Evolutionary conservation across 192 early-diverging fungal genomes (phyloP), one percentile per base, ranked within the genome.

Genomic region (Coemansia sp.): DNA sequence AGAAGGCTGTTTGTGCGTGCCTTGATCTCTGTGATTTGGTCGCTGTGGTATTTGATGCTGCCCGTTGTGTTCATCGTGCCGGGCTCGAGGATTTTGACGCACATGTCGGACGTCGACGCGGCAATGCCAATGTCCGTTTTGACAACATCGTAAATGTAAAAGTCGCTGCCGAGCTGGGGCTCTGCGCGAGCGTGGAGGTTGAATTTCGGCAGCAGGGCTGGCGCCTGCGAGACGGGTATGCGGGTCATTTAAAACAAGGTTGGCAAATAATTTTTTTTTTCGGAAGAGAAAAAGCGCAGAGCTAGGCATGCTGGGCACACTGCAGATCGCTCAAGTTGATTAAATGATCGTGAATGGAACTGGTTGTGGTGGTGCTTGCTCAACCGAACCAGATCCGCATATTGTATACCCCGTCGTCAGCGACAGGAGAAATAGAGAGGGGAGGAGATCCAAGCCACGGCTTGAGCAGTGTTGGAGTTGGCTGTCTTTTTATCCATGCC

Each of bases 81-180:
- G 1, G 75, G 74, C 58, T 89, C 85, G 56, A 87, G 90, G 3
- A 90, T 70, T 32, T 85, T 86, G 53, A 92, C 83, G 58, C 83
- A 68, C 37, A 87, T 55, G 38, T 84, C 82, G 0, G 90, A 92
- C 9, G 84, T 86, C 3, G 76, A 74, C 2, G 60, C 72, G 4
- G 76, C 81, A 3, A 75, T 48, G 34, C 72, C 72, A 8, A 37
- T 36, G 17, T 43, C 65, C 22, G 68, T 64, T 12, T 32, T 38
- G 14, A 81, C 9, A 10, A 62, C 54, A 8, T 81, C 72, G 55
- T 75, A 81, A 12, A 81, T 58, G 46, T 81, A 81, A 8, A 60
- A 21, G 14, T 67, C 60, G 50, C 60, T 44, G 41, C 63, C 63
- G 46, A 69, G 52, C 1, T 50, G 46, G 24, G 46, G 24, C 24